Percentiles rank a stretch among this genome's conserved stretches.
These are phyloP conservation scores for Penicillium sp. DNA, from an alignment of 2,329 filamentous ascomycete species.

Conservation along the genomic window DNA sequence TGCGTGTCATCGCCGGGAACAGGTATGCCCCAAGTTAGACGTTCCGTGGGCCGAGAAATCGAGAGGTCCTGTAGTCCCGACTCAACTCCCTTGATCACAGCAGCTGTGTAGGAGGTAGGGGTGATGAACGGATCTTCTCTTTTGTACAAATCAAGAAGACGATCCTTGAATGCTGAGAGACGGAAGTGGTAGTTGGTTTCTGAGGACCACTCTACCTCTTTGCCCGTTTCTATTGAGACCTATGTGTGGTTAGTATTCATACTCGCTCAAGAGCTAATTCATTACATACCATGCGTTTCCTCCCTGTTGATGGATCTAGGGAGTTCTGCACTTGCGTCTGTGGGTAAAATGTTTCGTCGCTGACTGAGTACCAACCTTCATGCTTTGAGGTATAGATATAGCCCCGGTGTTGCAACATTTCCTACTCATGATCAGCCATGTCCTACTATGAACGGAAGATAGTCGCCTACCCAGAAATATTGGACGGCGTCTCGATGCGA, in stretches of 20 bases:
- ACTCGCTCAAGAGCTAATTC: neutral
- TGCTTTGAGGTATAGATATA: conserved; percentile 84
- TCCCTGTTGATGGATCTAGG: conserved; percentile 76
- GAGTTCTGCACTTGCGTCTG: conserved; percentile 69
- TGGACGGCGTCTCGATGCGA: conserved; percentile 82
- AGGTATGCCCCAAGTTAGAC: conserved; percentile 82
- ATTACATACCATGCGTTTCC: conserved; percentile 67
- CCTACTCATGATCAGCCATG: conserved; percentile 38
- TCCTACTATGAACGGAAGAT: neutral
- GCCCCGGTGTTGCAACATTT: conserved; percentile 69
- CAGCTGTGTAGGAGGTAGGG: conserved; percentile 70
- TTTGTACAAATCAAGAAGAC: conserved; percentile 74
- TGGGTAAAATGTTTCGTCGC: conserved; percentile 95
- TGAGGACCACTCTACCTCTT: conserved; percentile 89
- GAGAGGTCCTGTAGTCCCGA: conserved; percentile 82
- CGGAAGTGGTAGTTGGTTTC: conserved; percentile 96
- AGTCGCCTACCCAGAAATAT: conserved; percentile 70
- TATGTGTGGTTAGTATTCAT: conserved; percentile 28
- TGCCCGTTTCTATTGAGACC: conserved; percentile 79
- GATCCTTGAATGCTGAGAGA: conserved; percentile 77
- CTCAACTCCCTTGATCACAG: conserved; percentile 74
- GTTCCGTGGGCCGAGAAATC: conserved; percentile 75
- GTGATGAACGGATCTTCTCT: conserved; percentile 75
- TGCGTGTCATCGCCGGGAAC: conserved; percentile 82
- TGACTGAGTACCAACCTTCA: conserved; percentile 94